Conservation (phyloP, 2,329 filamentous ascomycete genomes). For the Mariannaea sp. region DNA sequence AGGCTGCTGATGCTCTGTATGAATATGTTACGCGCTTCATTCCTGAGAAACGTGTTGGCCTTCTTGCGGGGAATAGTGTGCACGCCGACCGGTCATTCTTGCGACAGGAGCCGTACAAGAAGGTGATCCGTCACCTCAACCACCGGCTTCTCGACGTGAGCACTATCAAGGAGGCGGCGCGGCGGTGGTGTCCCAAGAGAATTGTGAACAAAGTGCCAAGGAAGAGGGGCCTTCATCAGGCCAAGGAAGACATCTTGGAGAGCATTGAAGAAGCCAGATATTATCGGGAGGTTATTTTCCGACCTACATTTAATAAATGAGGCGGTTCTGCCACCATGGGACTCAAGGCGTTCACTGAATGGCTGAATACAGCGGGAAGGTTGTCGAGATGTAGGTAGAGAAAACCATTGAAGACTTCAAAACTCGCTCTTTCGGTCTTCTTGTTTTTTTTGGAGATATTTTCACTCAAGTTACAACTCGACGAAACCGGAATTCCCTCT, state of each 20-base stretch:
- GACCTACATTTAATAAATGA: slow-evolving; percentile 38
- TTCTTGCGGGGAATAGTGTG: slow-evolving; percentile 91
- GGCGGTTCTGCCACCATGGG: too few species aligned
- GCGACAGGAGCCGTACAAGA: slow-evolving; percentile 71
- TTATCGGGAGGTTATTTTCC: slow-evolving; percentile 75
- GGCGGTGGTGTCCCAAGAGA: slow-evolving; percentile 68
- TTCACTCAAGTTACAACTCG: too few species aligned
- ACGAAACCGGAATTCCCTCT: too few species aligned
- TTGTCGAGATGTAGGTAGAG: too few species aligned
- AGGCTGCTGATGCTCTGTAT: slow-evolving; percentile 75
- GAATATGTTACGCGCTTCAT: slow-evolving; percentile 76
- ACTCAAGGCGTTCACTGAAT: too few species aligned
- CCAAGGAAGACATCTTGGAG: slow-evolving; percentile 87
- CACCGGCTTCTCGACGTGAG: slow-evolving; percentile 94
- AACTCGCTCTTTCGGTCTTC: too few species aligned
- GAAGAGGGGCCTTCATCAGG: slow-evolving; percentile 81
- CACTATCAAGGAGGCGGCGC: slow-evolving; percentile 85
- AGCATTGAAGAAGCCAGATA: slow-evolving; percentile 91
- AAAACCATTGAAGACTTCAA: too few species aligned
- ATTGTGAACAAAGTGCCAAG: slow-evolving; percentile 63
- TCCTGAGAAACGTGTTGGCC: slow-evolving; percentile 66
- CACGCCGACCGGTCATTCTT: slow-evolving; percentile 89
- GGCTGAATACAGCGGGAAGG: too few species aligned
- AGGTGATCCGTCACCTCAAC: slow-evolving; percentile 77
- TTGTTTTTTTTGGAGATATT: too few species aligned